These are phyloP conservation scores for Rhodamnia rubescens DNA, from an alignment of 345 rosid species.

Conservation along the genomic window DNA sequence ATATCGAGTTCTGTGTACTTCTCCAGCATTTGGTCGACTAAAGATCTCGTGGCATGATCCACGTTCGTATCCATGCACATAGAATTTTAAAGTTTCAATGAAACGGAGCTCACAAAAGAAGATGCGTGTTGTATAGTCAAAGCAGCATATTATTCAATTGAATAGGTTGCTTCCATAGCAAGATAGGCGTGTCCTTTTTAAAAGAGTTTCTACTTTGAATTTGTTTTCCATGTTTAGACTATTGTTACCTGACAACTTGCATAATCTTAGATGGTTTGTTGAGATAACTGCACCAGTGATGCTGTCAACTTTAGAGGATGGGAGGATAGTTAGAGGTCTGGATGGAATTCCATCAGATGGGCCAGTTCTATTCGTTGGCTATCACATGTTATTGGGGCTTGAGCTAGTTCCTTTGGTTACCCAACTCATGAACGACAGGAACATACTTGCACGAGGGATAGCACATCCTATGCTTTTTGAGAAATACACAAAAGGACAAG, in stretches of 20 bases:
- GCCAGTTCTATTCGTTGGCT: slow-evolving; percentile 65
- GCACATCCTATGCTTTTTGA: slow-evolving; percentile 50
- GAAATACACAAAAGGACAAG: slow-evolving; percentile 9
- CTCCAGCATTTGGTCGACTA: neutral
- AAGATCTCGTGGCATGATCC: neutral
- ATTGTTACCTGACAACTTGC: neutral
- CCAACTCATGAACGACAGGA: slow-evolving; percentile 32
- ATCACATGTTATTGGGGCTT: slow-evolving; percentile 65
- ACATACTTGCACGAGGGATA: slow-evolving; percentile 55
- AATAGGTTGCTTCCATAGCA: neutral
- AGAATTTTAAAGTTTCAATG: neutral
- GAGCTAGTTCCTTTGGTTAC: slow-evolving; percentile 39
- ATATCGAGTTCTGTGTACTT: neutral
- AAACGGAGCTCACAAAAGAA: neutral
- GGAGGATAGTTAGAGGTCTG: slow-evolving; percentile 56
- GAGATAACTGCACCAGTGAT: slow-evolving; percentile 41
- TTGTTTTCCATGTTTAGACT: neutral
- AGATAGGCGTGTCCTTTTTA: neutral
- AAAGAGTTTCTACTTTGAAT: neutral
- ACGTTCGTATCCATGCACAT: neutral
- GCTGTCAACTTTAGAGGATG: slow-evolving; percentile 61
- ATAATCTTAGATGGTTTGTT: slow-evolving; percentile 17
- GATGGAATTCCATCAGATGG: slow-evolving; percentile 71
- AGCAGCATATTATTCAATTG: too few species aligned
- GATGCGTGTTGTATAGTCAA: neutral